These are phyloP conservation scores for Akanthomyces muscarius DNA, from an alignment of 2,329 filamentous ascomycete genomes.

Conservation along the genomic window DNA sequence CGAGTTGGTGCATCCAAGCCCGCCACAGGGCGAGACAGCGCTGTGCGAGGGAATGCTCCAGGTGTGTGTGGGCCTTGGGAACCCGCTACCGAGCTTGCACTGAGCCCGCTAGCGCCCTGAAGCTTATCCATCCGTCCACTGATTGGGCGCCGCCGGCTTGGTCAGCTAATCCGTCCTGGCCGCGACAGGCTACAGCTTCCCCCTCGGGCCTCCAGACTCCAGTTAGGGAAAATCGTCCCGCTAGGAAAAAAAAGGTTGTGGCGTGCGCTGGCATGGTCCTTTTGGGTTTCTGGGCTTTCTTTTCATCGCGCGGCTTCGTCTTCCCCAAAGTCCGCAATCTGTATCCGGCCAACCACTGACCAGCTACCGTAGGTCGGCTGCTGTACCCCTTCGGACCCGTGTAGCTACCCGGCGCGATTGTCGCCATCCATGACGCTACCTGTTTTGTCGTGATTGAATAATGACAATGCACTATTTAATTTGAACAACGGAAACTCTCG, in stretches of 20 bases:
- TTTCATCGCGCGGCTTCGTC: not conserved
- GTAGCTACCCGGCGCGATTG: not conserved
- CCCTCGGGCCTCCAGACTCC: not conserved
- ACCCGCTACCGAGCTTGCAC: not conserved
- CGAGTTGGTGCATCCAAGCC: not conserved
- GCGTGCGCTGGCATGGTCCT: not conserved
- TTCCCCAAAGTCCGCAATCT: conserved; percentile 7
- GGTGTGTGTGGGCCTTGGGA: conserved; percentile 2
- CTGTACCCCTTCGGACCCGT: conserved; percentile 2
- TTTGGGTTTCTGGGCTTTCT: not conserved
- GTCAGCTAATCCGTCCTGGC: not conserved
- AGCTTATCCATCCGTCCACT: not conserved
- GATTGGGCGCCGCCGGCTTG: not conserved
- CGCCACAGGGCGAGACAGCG: not conserved
- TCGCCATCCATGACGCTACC: conserved; percentile 8
- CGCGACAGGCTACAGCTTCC: not conserved
- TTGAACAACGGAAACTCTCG: not conserved
- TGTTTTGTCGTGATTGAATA: not conserved
- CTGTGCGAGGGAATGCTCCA: not conserved
- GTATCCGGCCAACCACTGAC: not conserved
- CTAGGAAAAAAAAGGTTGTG: not conserved
- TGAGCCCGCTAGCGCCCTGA: not conserved
- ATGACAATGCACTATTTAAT: not conserved
- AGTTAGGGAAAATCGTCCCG: too few relatives aligned
- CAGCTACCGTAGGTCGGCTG: not conserved